Base-by-base conservation (phyloP, 2,329 filamentous ascomycete genomes). In the Leptographium galeiforme region DNA sequence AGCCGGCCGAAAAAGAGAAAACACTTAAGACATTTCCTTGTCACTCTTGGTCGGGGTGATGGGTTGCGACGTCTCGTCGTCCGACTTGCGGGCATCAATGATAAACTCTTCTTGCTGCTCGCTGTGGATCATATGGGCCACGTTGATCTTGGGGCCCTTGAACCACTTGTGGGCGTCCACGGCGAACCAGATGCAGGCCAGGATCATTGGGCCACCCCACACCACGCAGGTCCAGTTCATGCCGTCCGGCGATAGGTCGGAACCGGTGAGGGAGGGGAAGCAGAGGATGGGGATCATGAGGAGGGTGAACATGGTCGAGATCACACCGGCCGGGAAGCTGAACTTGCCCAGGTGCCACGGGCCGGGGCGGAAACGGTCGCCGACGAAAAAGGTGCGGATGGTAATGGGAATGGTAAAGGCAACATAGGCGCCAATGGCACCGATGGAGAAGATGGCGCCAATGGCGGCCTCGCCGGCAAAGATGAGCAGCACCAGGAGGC, bases 161-260 rank as follows among this genome's bases (percentile, higher is more conserved):
- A 86, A 87, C 82, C 82, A 86, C 61, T 78, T 82, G 49, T 72
- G 72, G 11, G 82, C 82, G 58, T 76, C 74, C 6, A 85, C 66
- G 43, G 78, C 67, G 72, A 81, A 87, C 79, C 81, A 86, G 14
- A 82, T 64, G 3, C 73, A 67, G 6, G 80, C 71, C 4, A 73
- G 62, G 5, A 79, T 55, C 81, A 85, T 85, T 0, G 79, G 77
- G 3, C 69, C 81, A 6, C 81, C 82, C 65, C 82, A 85, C 10
- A 84, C 81, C 30, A 85, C 67, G 58, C 71, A 77, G 2, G 82
- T 85, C 78, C 82, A 87, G 62, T 87, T 86, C 82, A 86, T 85
- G 8, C 68, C 61, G 2, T 62, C 54, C 4, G 59, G 60, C 11
- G 73, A 72, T 51, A 86, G 63, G 59, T 84, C 68, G 0, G 63